Evolutionary conservation across 371 early-diverging fungal genomes (phyloP).

Genomic region (Entomophthora muscae): DNA sequence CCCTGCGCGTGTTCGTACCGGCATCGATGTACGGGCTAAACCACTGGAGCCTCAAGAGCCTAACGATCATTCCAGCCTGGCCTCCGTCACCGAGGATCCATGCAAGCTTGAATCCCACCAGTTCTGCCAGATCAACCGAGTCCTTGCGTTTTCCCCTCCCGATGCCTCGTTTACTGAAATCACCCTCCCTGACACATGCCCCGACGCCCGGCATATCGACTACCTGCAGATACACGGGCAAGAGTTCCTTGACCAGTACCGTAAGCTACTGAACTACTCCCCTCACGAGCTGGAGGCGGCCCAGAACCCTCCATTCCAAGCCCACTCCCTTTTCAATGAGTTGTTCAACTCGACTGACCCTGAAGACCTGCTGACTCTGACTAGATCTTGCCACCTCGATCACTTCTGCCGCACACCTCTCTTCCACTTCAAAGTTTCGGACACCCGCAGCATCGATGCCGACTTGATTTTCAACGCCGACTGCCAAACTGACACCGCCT

Average conservation of each 20-base stretch:
- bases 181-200: neutral
- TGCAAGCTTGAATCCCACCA: neutral
- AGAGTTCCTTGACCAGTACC: constrained; percentile 6
- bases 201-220: too few relatives aligned
- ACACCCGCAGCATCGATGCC: neutral
- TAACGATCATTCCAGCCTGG: neutral
- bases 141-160: neutral
- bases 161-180: neutral
- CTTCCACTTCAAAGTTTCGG: neutral
- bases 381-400: neutral
- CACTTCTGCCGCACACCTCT: constrained; percentile 7
- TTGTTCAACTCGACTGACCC: neutral
- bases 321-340: neutral
- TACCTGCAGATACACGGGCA: constrained; percentile 5
- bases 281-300: neutral
- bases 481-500: neutral
- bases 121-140: neutral
- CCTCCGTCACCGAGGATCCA: neutral
- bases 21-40: neutral
- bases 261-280: neutral
- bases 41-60: neutral
- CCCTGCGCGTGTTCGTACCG: neutral
- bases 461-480: neutral
- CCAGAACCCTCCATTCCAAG: neutral
- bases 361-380: neutral